phyloP scores from a whole-genome alignment of 2,329 filamentous ascomycete species.

The Ceratocystis lukuohia region DNA sequence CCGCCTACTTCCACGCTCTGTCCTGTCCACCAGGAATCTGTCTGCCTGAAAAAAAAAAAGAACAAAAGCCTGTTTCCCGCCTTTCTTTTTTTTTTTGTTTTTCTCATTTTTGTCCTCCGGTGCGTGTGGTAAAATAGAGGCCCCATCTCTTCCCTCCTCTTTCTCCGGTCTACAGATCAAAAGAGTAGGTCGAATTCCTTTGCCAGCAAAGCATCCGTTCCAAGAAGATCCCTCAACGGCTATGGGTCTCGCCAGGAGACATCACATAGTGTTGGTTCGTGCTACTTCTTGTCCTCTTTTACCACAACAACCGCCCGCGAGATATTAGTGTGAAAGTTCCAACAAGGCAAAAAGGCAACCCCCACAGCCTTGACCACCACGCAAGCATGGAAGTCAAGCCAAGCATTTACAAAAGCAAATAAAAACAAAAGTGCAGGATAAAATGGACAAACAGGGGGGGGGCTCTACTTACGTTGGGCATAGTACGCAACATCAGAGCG shows the following conservation, averaged over 20 bases:
- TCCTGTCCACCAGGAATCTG: neutral
- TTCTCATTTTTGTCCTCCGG: neutral
- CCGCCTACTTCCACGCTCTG: constrained; percentile 1
- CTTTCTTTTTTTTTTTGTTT: neutral
- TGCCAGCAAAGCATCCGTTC: neutral
- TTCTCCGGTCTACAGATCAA: constrained; percentile 5
- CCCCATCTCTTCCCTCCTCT: neutral
- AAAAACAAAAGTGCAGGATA: neutral
- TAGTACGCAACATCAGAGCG: constrained; percentile 43
- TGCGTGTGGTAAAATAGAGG: constrained; percentile 3
- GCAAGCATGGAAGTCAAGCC: neutral
- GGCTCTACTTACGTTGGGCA: constrained; percentile 30
- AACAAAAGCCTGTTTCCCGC: constrained; percentile 4
- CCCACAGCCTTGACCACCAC: neutral
- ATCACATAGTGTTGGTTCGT: neutral
- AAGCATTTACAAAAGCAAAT: constrained; percentile 4
- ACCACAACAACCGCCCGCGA: constrained; percentile 10
- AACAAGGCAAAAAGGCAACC: constrained; percentile 8
- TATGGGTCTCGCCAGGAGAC: neutral
- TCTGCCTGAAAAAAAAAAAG: constrained; percentile 11
- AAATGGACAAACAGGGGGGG: neutral
- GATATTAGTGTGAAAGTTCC: constrained; percentile 16
- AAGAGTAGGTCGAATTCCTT: neutral
- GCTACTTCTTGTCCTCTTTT: constrained; percentile 7
- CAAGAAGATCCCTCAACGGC: neutral